These are phyloP conservation scores for Entoloma clypeatum DNA, from an alignment of 1,284 basidiomycete genomes.

Conservation along the genomic window DNA sequence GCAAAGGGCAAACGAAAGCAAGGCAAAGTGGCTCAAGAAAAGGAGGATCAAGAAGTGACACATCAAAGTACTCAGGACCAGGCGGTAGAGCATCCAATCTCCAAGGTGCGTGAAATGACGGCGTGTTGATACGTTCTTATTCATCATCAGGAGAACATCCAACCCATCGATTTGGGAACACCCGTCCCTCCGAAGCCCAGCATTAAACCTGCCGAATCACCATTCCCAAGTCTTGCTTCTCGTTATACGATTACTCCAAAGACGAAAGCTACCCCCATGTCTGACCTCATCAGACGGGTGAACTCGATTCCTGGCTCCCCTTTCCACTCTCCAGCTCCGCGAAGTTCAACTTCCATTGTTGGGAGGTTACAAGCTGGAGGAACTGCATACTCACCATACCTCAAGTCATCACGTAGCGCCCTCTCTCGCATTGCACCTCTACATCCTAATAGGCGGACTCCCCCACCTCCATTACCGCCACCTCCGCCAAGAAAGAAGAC, in stretches of 20 bases:
- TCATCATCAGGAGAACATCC: conserved; percentile 17
- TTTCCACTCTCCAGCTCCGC: conserved; percentile 39
- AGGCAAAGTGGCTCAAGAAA: background rate
- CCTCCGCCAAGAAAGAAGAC: conserved; percentile 69
- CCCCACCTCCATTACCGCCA: conserved; percentile 56
- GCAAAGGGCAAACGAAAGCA: background rate
- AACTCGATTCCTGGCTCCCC: conserved; percentile 64
- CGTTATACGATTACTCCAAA: conserved; percentile 41
- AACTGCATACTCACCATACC: conserved; percentile 56
- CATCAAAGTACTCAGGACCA: background rate
- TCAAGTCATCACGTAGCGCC: conserved; percentile 57
- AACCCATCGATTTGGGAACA: conserved; percentile 2
- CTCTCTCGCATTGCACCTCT: conserved; percentile 69
- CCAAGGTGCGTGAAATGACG: background rate
- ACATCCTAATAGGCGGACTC: conserved; percentile 65
- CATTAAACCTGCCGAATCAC: conserved; percentile 11
- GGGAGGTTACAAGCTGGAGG: conserved; percentile 15
- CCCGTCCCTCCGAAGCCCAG: conserved; percentile 8
- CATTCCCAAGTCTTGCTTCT: conserved; percentile 27
- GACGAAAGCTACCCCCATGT: conserved; percentile 57
- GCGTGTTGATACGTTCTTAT: conserved; percentile 1
- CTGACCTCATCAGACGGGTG: conserved; percentile 67
- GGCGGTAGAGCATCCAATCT: conserved; percentile 13
- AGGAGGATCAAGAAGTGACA: background rate
- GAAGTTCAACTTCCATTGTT: conserved; percentile 20